Conservation (phyloP, 495 filamentous ascomycete species). For the Rhypophila decipiens region DNA sequence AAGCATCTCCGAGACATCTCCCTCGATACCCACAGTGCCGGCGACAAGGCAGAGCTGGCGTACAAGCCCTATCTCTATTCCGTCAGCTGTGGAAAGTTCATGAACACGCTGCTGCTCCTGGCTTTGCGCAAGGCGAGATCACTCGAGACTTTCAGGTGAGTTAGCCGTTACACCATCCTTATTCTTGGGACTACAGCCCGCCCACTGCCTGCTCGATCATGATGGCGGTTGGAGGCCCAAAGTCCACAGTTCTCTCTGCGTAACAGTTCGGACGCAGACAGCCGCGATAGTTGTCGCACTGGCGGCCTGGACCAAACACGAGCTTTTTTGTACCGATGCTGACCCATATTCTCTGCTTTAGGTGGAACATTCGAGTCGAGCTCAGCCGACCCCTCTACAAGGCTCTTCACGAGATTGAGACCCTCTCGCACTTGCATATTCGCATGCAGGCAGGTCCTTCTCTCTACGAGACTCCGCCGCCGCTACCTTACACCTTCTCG, state of each 20-base stretch:
- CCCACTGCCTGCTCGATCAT: neutral
- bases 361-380: slow-evolving; percentile 59
- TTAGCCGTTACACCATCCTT: neutral
- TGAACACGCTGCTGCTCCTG: slow-evolving; percentile 55
- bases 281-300: neutral
- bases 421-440: slow-evolving; percentile 52
- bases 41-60: slow-evolving; percentile 36
- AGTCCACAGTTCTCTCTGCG: neutral
- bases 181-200: neutral
- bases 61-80: slow-evolving; percentile 42
- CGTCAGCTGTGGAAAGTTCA: slow-evolving; percentile 51
- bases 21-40: slow-evolving; percentile 42
- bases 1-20: slow-evolving; percentile 44
- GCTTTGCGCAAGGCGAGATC: slow-evolving; percentile 45
- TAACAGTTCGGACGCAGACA: neutral
- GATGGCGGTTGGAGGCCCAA: neutral
- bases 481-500: slow-evolving; percentile 23
- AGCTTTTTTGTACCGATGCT: neutral
- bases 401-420: slow-evolving; percentile 43
- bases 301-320: neutral
- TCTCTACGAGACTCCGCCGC: slow-evolving; percentile 38
- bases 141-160: slow-evolving; percentile 52
- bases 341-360: slow-evolving; percentile 15
- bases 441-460: slow-evolving; percentile 48
- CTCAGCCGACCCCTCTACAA: slow-evolving; percentile 52